Percentiles rank a stretch among this genome's conserved stretches.
Evolutionary conservation across 805 yeast species (phyloP).

Genomic region (Metschnikowia drakensbergensis): DNA sequence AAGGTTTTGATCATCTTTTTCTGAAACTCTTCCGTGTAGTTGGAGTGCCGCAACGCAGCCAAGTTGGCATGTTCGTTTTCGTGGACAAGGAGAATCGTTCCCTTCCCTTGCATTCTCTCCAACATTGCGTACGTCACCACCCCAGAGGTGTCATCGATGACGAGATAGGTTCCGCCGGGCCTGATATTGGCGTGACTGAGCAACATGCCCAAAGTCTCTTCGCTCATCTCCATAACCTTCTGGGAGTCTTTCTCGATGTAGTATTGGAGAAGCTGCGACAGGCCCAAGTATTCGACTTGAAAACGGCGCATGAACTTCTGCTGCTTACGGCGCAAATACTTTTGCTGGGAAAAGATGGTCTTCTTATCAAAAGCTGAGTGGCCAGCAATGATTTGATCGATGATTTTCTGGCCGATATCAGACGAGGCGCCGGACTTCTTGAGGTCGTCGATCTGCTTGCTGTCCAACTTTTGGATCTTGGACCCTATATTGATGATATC

Average conservation of each 20-base stretch:
- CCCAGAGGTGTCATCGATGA: conserved; percentile 94
- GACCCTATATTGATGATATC: conserved; percentile 65
- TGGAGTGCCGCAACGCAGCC: conserved; percentile 63
- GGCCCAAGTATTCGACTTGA: conserved; percentile 71
- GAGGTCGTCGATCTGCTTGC: conserved; percentile 79
- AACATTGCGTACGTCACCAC: conserved; percentile 77
- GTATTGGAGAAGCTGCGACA: conserved; percentile 67
- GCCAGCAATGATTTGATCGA: conserved; percentile 74
- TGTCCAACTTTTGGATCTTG: conserved; percentile 65
- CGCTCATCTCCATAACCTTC: conserved; percentile 73
- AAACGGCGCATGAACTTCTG: conserved; percentile 85
- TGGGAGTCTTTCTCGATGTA: conserved; percentile 74
- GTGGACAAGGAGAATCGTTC: conserved; percentile 66
- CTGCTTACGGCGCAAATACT: conserved; percentile 86
- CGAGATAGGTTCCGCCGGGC: conserved; percentile 85
- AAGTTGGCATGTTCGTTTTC: conserved; percentile 92
- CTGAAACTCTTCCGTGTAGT: conserved; percentile 52
- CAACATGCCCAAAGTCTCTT: conserved; percentile 76
- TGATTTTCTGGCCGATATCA: conserved; percentile 68
- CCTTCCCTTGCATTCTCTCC: conserved; percentile 85
- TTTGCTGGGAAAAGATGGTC: conserved; percentile 85
- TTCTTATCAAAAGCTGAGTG: conserved; percentile 87
- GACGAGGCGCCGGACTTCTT: conserved; percentile 66
- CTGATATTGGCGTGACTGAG: conserved; percentile 76
- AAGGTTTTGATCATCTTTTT: conserved; percentile 60